Conservation (phyloP, 768 basidiomycete genomes). For the Lactifluus hygrophoroides region DNA sequence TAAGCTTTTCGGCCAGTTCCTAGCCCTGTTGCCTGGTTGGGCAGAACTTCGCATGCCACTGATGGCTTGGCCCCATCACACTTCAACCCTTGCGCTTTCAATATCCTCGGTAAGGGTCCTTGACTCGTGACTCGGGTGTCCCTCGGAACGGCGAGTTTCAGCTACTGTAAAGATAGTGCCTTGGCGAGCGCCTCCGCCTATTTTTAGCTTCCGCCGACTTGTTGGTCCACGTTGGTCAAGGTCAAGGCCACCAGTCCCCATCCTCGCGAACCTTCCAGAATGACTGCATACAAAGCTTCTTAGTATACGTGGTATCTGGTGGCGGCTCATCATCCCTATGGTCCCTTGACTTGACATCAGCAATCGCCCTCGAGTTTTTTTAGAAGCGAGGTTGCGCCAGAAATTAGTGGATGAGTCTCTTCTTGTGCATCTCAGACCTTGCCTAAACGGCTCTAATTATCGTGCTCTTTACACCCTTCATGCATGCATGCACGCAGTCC, state of each 20-base stretch:
- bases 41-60: background rate
- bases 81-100: background rate
- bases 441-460: background rate
- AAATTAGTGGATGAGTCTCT: background rate
- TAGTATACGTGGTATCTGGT: background rate
- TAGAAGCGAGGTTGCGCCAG: background rate
- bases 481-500: background rate
- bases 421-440: background rate
- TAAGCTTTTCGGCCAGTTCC: too few relatives aligned
- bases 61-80: background rate
- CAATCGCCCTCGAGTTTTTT: too few relatives aligned
- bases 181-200: background rate
- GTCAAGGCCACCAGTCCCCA: background rate
- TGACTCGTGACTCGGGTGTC: background rate
- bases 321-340: background rate
- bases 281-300: background rate
- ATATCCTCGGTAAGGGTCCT: background rate
- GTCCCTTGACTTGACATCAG: too few relatives aligned
- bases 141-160: background rate
- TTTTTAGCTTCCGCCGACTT: constrained; percentile 1
- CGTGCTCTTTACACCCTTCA: background rate
- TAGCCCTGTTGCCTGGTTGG: background rate
- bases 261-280: background rate
- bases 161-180: background rate
- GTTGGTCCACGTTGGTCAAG: background rate